Evolutionary conservation across 192 early-diverging fungal genomes (phyloP), one percentile per base, ranked within the genome.

Genomic region (Podila epicladia): DNA sequence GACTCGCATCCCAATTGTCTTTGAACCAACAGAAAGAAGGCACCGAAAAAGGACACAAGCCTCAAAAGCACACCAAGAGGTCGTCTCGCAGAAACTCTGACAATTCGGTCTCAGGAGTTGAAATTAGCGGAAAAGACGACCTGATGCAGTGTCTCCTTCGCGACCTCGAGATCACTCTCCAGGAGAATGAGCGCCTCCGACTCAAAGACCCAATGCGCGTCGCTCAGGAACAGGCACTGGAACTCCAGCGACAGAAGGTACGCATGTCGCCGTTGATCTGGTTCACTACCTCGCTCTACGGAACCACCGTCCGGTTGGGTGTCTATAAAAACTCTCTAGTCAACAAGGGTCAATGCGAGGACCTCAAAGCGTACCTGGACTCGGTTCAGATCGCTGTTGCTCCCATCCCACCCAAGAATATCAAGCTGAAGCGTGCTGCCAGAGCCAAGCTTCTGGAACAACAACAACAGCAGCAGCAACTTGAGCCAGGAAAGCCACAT

Each of bases 301-400:
- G 67, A 1, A 26, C 24, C 0, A 72, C 69, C 4, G 57, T 83
- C 3, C 82, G 75, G 37, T 61, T 85, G 20, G 86, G 86, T 29
- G 48, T 87, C 20, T 87, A 85, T 51, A 78, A 79, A 20, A 63
- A 72, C 37, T 38, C 73, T 8, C 49, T 85, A 26, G 24, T 61
- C 24, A 38, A 51, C 35, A 51, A 31, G 17, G 69, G 62, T 7
- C 37, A 61, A 0, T 33, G 63, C 22, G 17, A 65, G 1, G 15
- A 65, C 8, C 37, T 26, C 32, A 35, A 41, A 29, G 62, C 63
- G 35, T 31, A 33, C 15, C 53, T 71, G 29, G 41, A 50, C 24
- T 29, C 29, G 22, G 31, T 63, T 8, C 67, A 78, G 38, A 62
- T 71, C 20, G 28, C 58, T 19, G 19, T 58, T 4, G 19, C 57